Evolutionary conservation across 108 stramenopile species (phyloP), one percentile per base, ranked within the genome.

Genomic region (Phaeodactylum tricornutum): DNA sequence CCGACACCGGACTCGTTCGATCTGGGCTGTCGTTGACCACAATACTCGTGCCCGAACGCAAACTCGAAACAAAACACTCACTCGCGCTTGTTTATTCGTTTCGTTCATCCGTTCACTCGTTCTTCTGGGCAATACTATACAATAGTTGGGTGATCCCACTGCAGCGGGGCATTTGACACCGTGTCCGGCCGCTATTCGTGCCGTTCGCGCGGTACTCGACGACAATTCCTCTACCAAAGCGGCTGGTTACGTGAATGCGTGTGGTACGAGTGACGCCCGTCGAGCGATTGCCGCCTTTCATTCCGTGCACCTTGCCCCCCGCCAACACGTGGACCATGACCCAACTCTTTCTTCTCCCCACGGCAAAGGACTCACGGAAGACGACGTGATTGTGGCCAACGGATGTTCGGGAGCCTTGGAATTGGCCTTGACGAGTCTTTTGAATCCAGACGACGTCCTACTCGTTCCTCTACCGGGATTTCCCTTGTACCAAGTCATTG

Each of bases 381-480:
- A 91, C 24, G 73, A 94, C 54, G 86, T 96, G 43, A 72, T 93
- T 54, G 77, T 96, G 29, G 69, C 87, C 27, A 78, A 72, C 29
- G 95, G 95, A n/a, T 92, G 83, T 43, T 87, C 84, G 6, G 93
- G 93, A 5, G 89, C 92, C 2, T 46, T 96, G 26, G 91, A 94
- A 40, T 42, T 96, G 33, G 79, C 72, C 7, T 55, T 96, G 3
- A 79, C 68, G 1, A 42, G 53, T 9, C 45, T 96, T 3, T 43
- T 86, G 11, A 72, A 91, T 53, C 65, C 66, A 29, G 92, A 78
- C 6, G 60, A 77, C 16, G 66, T 69, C 19, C 26, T 96, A 20
- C 55, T 96, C 31, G 79, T 96, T 11, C 96, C 96, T 0, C 53
- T 66, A 42, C 95, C 96, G 1, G 92, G 89, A 21, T 94, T 96